A percentile compares a stretch with the other conserved stretches of the same genome.
Evolutionary conservation across 2,329 filamentous ascomycete genomes (phyloP).

Genomic region (Fusarium tupiense): DNA sequence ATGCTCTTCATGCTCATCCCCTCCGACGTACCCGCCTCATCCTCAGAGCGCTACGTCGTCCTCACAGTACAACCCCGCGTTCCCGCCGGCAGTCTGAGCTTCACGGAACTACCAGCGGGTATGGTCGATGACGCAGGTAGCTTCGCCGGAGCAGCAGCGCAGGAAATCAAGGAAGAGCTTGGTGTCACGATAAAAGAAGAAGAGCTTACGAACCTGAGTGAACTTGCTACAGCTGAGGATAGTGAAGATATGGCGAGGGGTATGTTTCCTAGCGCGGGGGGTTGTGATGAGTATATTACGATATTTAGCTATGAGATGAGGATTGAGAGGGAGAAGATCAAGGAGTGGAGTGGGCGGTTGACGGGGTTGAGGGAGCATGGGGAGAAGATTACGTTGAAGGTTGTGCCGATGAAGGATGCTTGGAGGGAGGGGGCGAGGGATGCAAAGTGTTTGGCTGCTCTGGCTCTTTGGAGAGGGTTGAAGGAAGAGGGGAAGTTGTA

Average conservation of each 20-base stretch:
- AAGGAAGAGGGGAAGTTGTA: conserved; percentile 56
- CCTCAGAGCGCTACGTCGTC: conserved; percentile 64
- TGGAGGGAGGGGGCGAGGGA: conserved; percentile 68
- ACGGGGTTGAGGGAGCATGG: conserved; percentile 67
- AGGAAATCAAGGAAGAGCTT: conserved; percentile 70
- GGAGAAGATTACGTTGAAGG: conserved; percentile 70
- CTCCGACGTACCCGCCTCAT: conserved; percentile 54
- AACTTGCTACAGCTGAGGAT: conserved; percentile 54
- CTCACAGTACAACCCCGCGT: conserved; percentile 69
- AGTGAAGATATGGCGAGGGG: conserved; percentile 54
- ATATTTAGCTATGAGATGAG: conserved; percentile 66
- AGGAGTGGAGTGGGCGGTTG: conserved; percentile 65
- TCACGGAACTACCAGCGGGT: conserved; percentile 67
- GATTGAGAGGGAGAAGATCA: conserved; percentile 59
- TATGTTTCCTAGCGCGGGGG: conserved; percentile 67
- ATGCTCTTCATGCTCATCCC: conserved; percentile 68
- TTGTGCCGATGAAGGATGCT: conserved; percentile 65
- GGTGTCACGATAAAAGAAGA: conserved; percentile 61
- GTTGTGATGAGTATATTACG: conserved; percentile 69
- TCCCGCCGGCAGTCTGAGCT: conserved; percentile 62
- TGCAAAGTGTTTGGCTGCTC: conserved; percentile 67
- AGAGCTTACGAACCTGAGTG: conserved; percentile 61
- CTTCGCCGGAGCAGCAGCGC: conserved; percentile 67
- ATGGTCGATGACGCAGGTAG: conserved; percentile 65
- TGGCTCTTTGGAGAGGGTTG: conserved; percentile 68